Conservation (phyloP, 2,329 filamentous ascomycete species). For the Blastomyces emzantsi region DNA sequence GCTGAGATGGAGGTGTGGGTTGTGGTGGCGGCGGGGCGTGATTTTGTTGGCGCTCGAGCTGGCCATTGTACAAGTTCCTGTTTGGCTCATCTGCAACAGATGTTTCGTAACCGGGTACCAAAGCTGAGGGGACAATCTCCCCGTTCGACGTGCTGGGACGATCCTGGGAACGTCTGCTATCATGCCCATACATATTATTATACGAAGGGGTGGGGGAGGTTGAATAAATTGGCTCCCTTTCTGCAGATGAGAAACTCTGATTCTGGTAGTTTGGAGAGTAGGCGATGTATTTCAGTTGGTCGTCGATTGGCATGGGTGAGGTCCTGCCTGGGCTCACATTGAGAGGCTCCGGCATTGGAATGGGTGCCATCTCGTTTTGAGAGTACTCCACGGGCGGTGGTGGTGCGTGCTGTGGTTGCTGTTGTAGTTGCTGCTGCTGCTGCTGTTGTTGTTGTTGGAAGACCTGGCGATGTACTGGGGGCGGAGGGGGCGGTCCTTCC, state of each 20-base stretch:
- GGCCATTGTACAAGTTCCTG: constrained; percentile 23
- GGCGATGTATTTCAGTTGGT: constrained; percentile 14
- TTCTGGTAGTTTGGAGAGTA: constrained; percentile 15
- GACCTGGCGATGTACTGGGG: constrained; percentile 25
- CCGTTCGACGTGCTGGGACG: constrained; percentile 21
- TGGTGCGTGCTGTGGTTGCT: constrained; percentile 8
- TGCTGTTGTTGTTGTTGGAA: constrained; percentile 7
- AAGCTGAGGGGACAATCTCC: constrained; percentile 32
- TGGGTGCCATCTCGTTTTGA: constrained; percentile 13
- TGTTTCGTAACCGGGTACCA: constrained; percentile 36
- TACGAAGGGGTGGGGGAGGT: constrained; percentile 21
- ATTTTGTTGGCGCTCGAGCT: constrained; percentile 21
- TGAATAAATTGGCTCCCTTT: constrained; percentile 16
- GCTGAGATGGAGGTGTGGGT: constrained; percentile 9
- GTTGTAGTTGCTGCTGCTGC: neutral
- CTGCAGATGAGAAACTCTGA: constrained; percentile 8
- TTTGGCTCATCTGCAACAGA: constrained; percentile 24
- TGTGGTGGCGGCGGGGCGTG: constrained; percentile 8
- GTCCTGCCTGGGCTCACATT: constrained; percentile 16
- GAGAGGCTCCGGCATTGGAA: constrained; percentile 21
- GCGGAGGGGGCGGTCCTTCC: constrained; percentile 25
- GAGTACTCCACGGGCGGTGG: constrained; percentile 10
- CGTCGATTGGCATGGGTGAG: constrained; percentile 10
- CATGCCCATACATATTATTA: constrained; percentile 19
- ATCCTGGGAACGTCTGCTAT: constrained; percentile 20